Conservation (phyloP, 1,284 basidiomycete genomes). For the Porogramme epimiltina region DNA sequence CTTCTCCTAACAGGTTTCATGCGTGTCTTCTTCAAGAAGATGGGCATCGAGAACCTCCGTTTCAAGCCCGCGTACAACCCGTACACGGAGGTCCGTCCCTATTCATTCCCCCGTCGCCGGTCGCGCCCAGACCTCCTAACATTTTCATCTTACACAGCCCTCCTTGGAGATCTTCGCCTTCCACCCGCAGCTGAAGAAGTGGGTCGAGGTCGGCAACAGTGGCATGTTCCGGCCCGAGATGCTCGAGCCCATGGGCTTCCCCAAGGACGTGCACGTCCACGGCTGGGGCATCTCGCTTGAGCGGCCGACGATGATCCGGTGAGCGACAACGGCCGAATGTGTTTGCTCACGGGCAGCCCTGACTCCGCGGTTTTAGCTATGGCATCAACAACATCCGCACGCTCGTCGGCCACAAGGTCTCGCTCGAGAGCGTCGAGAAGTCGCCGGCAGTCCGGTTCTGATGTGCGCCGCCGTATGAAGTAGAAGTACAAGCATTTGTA, state of each 20-base stretch:
- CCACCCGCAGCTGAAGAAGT: slow-evolving; percentile 92
- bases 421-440: slow-evolving; percentile 87
- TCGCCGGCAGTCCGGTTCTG: slow-evolving; percentile 90
- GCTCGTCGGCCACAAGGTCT: slow-evolving; percentile 96
- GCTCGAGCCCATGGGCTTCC: slow-evolving; percentile 99
- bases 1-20: slow-evolving; percentile 75
- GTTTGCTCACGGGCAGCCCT: background rate
- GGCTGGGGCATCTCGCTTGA: slow-evolving; percentile 97
- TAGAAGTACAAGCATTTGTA: slow-evolving; percentile 10
- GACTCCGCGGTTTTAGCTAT: slow-evolving; percentile 47
- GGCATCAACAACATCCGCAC: slow-evolving; percentile 97
- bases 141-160: slow-evolving; percentile 54
- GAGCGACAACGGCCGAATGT: slow-evolving; percentile 28
- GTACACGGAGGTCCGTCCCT: slow-evolving; percentile 83
- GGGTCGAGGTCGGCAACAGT: slow-evolving; percentile 96
- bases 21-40: slow-evolving; percentile 98
- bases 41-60: slow-evolving; percentile 91
- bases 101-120: slow-evolving; percentile 5
- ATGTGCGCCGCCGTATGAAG: slow-evolving; percentile 9
- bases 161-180: slow-evolving; percentile 99
- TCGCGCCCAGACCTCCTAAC: no score
- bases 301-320: slow-evolving; percentile 99
- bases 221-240: slow-evolving; percentile 99
- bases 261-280: slow-evolving; percentile 94
- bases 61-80: slow-evolving; percentile 99